Percentiles rank a stretch among this genome's conserved stretches.
Evolutionary conservation across 1,284 basidiomycete genomes (phyloP).

Genomic region (Trichosporon coremiiforme): DNA sequence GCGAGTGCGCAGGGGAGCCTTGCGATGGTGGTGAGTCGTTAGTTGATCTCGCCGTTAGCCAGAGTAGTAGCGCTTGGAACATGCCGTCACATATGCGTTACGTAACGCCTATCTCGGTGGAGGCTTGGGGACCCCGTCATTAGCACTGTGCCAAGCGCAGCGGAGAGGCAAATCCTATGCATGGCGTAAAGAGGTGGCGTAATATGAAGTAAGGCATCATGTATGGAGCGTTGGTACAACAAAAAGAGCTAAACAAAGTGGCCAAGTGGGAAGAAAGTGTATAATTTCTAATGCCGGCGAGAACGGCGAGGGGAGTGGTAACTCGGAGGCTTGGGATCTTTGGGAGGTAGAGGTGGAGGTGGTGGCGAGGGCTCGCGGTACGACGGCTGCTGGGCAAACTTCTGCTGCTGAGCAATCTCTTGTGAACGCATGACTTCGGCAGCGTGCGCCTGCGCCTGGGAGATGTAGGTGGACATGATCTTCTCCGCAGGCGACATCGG

Average conservation of each 20-base stretch:
- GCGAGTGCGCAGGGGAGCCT: constrained; percentile 16
- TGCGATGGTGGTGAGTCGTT: background rate
- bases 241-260: background rate
- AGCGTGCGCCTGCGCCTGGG: constrained; percentile 11
- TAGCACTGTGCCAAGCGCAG: background rate
- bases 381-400: constrained; percentile 7
- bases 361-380: constrained; percentile 9
- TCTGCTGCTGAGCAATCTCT: background rate
- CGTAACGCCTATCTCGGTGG: background rate
- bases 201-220: constrained; percentile 1
- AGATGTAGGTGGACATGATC: constrained; percentile 15
- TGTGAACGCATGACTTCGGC: constrained; percentile 13
- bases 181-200: background rate
- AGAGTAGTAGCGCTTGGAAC: background rate
- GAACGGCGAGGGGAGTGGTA: constrained; percentile 4
- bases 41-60: background rate
- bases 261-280: background rate
- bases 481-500: constrained; percentile 6
- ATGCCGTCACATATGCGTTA: constrained; percentile 14
- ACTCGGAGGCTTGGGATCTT: constrained; percentile 2
- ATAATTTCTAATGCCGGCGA: constrained; percentile 1
- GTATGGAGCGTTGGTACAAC: constrained; percentile 8
- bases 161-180: background rate
- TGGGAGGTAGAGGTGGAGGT: constrained; percentile 9
- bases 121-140: constrained; percentile 9